These are phyloP conservation scores for Neurospora sp. DNA, from an alignment of 2,329 filamentous ascomycete genomes.

Conservation along the genomic window DNA sequence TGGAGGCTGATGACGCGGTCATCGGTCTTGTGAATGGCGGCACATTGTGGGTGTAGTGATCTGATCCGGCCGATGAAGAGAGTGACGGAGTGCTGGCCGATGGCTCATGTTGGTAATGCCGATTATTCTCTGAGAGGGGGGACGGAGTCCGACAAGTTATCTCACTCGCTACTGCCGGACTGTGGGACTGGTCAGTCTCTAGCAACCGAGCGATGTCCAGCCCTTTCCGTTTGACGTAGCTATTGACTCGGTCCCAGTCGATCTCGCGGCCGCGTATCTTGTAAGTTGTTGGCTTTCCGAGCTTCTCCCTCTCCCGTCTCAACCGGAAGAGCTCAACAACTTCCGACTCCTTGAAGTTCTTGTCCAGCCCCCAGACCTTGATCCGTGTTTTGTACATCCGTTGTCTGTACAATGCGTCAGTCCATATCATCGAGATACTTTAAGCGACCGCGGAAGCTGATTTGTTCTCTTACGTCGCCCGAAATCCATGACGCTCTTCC, in stretches of 20 bases:
- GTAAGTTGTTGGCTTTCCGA: slow-evolving; percentile 8
- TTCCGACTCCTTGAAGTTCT: slow-evolving; percentile 14
- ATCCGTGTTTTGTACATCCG: slow-evolving; percentile 15
- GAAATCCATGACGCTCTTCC: slow-evolving; percentile 10
- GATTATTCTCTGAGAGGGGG: neutral
- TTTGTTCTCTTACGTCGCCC: slow-evolving; percentile 11
- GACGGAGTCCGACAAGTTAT: slow-evolving; percentile 10
- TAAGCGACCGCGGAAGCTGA: neutral
- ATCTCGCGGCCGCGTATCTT: slow-evolving; percentile 11
- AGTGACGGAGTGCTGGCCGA: neutral
- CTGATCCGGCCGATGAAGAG: neutral
- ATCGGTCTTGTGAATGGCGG: neutral
- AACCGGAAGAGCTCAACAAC: slow-evolving; percentile 13
- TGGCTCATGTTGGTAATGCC: neutral
- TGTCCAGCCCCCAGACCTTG: slow-evolving; percentile 14
- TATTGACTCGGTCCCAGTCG: slow-evolving; percentile 14
- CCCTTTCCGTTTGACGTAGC: slow-evolving; percentile 12
- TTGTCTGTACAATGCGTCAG: slow-evolving; percentile 2
- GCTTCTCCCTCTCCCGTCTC: slow-evolving; percentile 8
- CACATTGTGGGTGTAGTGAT: neutral
- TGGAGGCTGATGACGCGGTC: neutral
- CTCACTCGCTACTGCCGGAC: slow-evolving; percentile 4
- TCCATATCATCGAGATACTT: neutral
- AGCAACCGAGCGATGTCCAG: slow-evolving; percentile 9
- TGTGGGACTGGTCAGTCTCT: slow-evolving; percentile 1